Evolutionary conservation across 116 monocot species (phyloP), one percentile per base, ranked within the genome.

Genomic region (Iris pallida): DNA sequence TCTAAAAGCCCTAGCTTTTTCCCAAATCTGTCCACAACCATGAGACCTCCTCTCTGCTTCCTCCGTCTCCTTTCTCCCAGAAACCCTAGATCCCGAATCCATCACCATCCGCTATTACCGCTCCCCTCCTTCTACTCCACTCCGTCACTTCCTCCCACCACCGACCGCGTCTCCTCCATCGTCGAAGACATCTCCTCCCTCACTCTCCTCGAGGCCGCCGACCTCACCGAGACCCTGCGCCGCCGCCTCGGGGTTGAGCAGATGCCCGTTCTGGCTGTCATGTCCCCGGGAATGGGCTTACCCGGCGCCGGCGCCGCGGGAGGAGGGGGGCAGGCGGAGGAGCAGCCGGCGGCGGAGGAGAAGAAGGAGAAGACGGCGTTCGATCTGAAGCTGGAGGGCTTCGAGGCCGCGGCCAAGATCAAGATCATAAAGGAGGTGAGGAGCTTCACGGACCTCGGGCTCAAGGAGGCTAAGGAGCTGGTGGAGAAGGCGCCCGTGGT

Each of bases 291-390:
- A 40, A 86, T 81, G 77, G 59, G 69, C 2, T 3, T 79, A 6
- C 63, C 63, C 52, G 78, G 51, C 14, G 49, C 30, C 1, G 14
- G 42, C 14, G 64, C 48, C 44, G 65, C 16, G 5, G 61, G 3
- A 7, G 61, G 5, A 17, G 68, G 20, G 6, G 61, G 49, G 8
- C 64, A 16, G 12, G 73, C 43, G 8, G 74, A 55, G 17, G 72
- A 20, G 49, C 63, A 51, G 43, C 74, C 41, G 12, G 69, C 57
- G 59, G 70, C 52, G 69, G 87, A 89, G 83, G 74, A 83, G 81
- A 79, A 80, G 85, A 80, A 80, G 83, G 97, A 92, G 90, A 97
- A 92, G 79, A 83, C 83, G 59, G 75, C 92, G 49, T 97, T 92
- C 61, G 89, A 97, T 68, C 60, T 97, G 71, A 92, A 90, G 78